phyloP scores from a whole-genome alignment of 2,329 filamentous ascomycete species.

The Xylaria hypoxylon region DNA sequence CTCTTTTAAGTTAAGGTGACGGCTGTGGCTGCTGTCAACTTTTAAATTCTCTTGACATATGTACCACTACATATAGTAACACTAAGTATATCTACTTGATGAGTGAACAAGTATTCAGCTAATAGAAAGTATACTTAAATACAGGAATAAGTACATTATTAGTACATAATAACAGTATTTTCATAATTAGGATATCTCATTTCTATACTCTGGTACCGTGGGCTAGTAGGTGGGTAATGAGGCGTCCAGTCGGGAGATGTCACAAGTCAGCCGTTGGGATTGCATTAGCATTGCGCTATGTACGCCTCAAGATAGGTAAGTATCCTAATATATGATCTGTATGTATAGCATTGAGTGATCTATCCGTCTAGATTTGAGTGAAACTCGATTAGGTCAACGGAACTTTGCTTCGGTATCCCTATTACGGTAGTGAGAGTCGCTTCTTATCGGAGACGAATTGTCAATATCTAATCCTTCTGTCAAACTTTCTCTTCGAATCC shows the following conservation, averaged over 20 bases:
- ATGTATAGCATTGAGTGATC: background rate
- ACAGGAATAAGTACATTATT: background rate
- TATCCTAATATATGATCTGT: background rate
- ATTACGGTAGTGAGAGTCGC: constrained; percentile 1
- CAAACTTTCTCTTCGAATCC: background rate
- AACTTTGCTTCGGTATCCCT: constrained; percentile 10
- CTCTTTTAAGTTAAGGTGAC: constrained; percentile 2
- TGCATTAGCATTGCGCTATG: constrained; percentile 2
- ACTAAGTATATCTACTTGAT: background rate
- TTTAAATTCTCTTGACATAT: background rate
- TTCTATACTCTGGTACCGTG: background rate
- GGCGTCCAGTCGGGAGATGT: constrained; percentile 22
- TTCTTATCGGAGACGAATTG: background rate
- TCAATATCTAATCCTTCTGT: constrained; percentile 4
- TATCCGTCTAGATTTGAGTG: background rate
- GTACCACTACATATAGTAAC: background rate
- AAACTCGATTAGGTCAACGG: constrained; percentile 2
- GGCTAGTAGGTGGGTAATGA: background rate
- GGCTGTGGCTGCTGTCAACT: constrained; percentile 13
- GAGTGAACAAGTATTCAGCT: background rate
- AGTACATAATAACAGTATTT: constrained; percentile 5
- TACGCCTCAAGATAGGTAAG: background rate
- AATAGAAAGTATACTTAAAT: background rate
- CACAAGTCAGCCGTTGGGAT: background rate
- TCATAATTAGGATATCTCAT: background rate